phyloP scores from a whole-genome alignment of 768 basidiomycete species.

The Termitomyces heimii region DNA sequence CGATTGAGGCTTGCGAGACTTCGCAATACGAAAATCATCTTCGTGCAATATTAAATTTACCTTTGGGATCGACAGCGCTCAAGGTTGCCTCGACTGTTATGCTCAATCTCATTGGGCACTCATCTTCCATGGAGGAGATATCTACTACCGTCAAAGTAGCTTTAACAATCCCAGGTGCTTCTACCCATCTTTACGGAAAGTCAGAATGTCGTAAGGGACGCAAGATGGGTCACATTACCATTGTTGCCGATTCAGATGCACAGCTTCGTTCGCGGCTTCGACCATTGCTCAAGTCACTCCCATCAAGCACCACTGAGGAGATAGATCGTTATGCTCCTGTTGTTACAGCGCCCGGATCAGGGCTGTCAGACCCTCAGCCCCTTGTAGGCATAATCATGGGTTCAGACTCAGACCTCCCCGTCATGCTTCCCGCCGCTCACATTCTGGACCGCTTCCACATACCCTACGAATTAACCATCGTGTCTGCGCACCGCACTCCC shows the following conservation, averaged over 20 bases:
- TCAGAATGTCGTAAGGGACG: conserved; percentile 80
- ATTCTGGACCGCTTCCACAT: conserved; percentile 79
- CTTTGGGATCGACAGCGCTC: conserved; percentile 82
- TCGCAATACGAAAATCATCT: conserved; percentile 98
- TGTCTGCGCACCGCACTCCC: conserved; percentile 95
- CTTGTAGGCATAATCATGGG: conserved; percentile 97
- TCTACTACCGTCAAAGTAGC: conserved; percentile 51
- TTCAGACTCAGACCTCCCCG: conserved; percentile 94
- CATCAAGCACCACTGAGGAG: conserved; percentile 41
- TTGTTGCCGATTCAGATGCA: conserved; percentile 80
- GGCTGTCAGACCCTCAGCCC: conserved; percentile 61
- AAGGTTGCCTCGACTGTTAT: conserved; percentile 85
- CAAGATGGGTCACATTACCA: conserved; percentile 97
- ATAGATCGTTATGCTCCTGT: conserved; percentile 47
- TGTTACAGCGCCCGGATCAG: conserved; percentile 35
- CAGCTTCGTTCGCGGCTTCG: conserved; percentile 64
- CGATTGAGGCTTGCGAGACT: conserved; percentile 94
- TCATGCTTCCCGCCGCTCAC: conserved; percentile 83
- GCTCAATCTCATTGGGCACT: conserved; percentile 92
- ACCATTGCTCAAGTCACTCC: conserved; percentile 64
- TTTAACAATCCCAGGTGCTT: conserved; percentile 65
- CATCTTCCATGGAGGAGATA: conserved; percentile 59
- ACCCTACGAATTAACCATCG: conserved; percentile 92
- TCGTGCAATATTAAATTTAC: conserved; percentile 85
- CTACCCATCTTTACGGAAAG: conserved; percentile 94